Base-by-base conservation (phyloP, 179 eudicot species). In the Silene vulgaris region DNA sequence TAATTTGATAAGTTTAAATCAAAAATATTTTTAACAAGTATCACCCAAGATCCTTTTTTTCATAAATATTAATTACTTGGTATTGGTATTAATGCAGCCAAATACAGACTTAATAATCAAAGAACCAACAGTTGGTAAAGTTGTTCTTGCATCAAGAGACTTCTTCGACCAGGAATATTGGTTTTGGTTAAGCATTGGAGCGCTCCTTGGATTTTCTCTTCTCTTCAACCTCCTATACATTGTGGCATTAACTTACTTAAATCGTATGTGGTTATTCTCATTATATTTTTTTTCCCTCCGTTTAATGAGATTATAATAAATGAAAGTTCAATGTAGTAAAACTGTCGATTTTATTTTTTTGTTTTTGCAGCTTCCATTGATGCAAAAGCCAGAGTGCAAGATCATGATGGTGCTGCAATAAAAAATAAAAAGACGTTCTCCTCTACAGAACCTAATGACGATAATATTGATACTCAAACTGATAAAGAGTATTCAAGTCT, bases 181-280 rank as follows among this genome's bases (percentile, higher is more conserved):
- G 93, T 89, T 71, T 77, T 90, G 94, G 93, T 82, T 89, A 59
- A 80, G 89, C 72, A 50, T 86, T 71, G 91, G 78, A 64, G 92
- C 90, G 20, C 89, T 91, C 16, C 23, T 91, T n/a, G 97, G 87
- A 54, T 91, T 90, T 66, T 78, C 97, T 32, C 35, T 88, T 69
- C 74, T 91, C 61, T 91, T 87, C 84, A 91, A 91, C 86, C 61
- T 88, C 40, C 75, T 86, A 29, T 91, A 90, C 71, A 86, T 86
- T 30, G 66, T 71, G 14, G 88, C 90, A 17, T 69, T 90, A 62
- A 84, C 90, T 14, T 87, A 56, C 74, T 75, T 91, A 64, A 83
- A 87, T 48, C 91, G 97, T 91, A 87, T 80, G 97, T 35, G 40
- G 40, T 73, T 63, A 40, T 45, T 66, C 54, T 28, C 63, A 8